phyloP scores from a whole-genome alignment of 1,139 yeast species.

The Pichia sp. region DNA sequence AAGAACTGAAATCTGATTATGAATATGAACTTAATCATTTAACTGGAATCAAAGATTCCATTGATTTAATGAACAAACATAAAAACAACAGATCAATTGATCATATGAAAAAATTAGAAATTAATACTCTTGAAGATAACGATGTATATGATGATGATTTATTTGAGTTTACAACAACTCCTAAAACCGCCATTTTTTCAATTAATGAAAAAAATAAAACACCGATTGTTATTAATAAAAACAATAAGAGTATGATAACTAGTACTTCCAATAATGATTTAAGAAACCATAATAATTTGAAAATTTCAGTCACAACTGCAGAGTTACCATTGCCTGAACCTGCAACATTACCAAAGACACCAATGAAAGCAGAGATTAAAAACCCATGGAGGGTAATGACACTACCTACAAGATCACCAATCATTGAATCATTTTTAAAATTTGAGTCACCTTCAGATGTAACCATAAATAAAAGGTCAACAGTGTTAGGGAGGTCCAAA shows the following conservation, averaged over 20 bases:
- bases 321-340: not conserved
- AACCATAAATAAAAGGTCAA: not conserved
- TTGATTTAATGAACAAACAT: constrained; percentile 11
- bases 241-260: not conserved
- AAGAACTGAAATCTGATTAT: no score
- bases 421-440: not conserved
- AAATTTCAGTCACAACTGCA: not conserved
- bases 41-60: constrained; percentile 8
- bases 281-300: not conserved
- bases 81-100: constrained; percentile 11
- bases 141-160: constrained; percentile 11
- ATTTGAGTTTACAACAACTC: constrained; percentile 7
- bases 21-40: no score
- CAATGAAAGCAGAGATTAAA: no score
- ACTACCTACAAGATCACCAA: not conserved
- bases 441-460: not conserved
- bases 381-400: not conserved
- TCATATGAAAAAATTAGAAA: constrained; percentile 6
- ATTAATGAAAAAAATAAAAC: not conserved
- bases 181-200: not conserved
- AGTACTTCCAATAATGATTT: not conserved
- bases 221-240: not conserved
- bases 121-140: not conserved
- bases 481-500: constrained; percentile 5
- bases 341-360: not conserved